Evolutionary conservation across 805 yeast genomes (phyloP), one percentile per base, ranked within the genome.

Genomic region (Candida methanosorbosa): DNA sequence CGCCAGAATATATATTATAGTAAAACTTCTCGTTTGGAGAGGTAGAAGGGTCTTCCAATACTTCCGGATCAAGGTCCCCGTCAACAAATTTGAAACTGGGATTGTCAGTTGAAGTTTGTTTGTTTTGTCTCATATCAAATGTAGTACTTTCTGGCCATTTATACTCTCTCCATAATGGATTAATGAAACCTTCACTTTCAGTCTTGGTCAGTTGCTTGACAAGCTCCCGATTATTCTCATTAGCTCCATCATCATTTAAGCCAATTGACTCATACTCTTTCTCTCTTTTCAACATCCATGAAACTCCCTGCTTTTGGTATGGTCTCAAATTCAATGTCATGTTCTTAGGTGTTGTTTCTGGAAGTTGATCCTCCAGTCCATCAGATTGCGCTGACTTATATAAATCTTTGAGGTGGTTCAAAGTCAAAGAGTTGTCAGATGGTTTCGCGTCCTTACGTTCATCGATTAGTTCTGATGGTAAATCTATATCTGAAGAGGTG

Each of bases 281-380:
- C 50, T 87, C 95, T 37, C 90, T 64, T 22, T 76, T 68, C n/a
- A 86, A 57, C 90, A 87, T 80, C 96, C 96, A 87, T 1, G 88
- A 75, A 21, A 86, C 58, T 0, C 94, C 95, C 46, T 80, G 85
- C 40, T 72, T 78, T 56, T 90, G 97, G 53, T 90, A 90, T 1
- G 76, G 71, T 37, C 95, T 63, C 33, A 90, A 58, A 1, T 61
- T 60, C 33, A 88, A 45, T 8, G 64, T 64, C 47, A 87, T 81
- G 1, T 48, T 46, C 0, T 70, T 67, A 0, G 73, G 76, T 2
- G 77, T 77, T 1, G 81, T 71, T 39, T 74, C 79, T 2, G 88
- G 88, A 4, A 81, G 60, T 18, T 68, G 62, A 9, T 71, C 69
- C n/a, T 72, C 76, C 7, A 46, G 20, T 16, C 30, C 32, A 12